Evolutionary conservation across 176 grass and related monocot genomes (phyloP).

Genomic region (Poa annua): DNA sequence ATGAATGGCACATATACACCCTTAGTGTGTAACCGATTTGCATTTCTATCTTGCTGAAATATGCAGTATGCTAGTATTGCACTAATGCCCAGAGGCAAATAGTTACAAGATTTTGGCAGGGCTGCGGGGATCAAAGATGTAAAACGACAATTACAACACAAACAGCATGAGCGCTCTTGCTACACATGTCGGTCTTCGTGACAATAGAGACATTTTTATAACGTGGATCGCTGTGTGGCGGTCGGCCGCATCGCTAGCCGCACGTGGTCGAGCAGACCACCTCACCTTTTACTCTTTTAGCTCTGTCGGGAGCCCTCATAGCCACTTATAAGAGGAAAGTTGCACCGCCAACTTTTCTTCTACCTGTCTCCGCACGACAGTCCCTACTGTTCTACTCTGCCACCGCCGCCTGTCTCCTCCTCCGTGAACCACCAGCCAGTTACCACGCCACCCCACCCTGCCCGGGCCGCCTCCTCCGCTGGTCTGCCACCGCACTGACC

Average conservation of each 20-base stretch:
- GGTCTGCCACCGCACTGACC: not conserved
- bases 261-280: not conserved
- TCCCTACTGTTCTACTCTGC: not conserved
- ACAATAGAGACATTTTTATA: not conserved
- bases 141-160: constrained; percentile 1
- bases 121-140: not conserved
- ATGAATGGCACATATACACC: not conserved
- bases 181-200: not conserved
- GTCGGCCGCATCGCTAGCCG: not conserved
- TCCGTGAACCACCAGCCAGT: not conserved
- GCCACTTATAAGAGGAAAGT: not conserved
- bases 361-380: not conserved
- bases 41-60: constrained; percentile 20
- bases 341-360: not conserved
- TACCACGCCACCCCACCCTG: not conserved
- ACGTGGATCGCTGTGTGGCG: not conserved
- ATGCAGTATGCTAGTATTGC: constrained; percentile 1
- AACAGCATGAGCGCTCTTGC: constrained; percentile 2
- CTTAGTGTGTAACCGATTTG: not conserved
- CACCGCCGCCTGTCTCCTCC: not conserved
- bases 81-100: constrained; percentile 3
- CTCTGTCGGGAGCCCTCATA: not conserved
- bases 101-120: not conserved
- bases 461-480: not conserved
- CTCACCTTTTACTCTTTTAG: not conserved